phyloP scores from a whole-genome alignment of 2,329 filamentous ascomycete genomes.

The Penicillium oxalicum region DNA sequence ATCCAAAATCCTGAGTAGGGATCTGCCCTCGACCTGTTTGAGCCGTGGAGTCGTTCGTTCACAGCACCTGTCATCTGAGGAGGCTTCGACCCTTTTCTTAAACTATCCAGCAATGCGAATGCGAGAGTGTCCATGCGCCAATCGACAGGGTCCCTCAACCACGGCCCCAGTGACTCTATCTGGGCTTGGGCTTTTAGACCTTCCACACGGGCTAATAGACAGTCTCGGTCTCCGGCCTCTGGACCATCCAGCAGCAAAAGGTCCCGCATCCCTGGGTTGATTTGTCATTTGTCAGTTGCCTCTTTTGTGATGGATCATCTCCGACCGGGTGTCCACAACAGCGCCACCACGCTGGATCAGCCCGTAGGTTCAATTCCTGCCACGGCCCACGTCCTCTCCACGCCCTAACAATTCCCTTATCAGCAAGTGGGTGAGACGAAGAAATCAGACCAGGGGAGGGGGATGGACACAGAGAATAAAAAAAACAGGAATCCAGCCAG shows the following conservation, averaged over 20 bases:
- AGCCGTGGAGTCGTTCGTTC: not conserved
- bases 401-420: not conserved
- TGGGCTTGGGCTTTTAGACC: not conserved
- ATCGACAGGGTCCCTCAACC: not conserved
- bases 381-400: not conserved
- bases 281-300: slow-evolving; percentile 1
- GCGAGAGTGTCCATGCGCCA: slow-evolving; percentile 1
- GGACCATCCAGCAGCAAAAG: too few relatives aligned
- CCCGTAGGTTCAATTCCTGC: not conserved
- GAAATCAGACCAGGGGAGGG: too few relatives aligned
- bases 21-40: not conserved
- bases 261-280: not conserved
- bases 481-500: not conserved
- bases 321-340: not conserved
- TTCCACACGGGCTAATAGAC: too few relatives aligned
- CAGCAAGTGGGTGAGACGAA: too few relatives aligned
- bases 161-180: not conserved
- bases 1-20: too few relatives aligned
- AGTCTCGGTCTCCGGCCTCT: too few relatives aligned
- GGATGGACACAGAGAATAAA: not conserved
- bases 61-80: not conserved
- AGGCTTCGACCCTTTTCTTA: not conserved
- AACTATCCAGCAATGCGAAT: not conserved
- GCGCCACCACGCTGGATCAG: not conserved
- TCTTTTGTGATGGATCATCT: slow-evolving; percentile 13